Evolutionary conservation across 2,329 filamentous ascomycete genomes (phyloP).

Genomic region (Tolypocladium guangdongense): DNA sequence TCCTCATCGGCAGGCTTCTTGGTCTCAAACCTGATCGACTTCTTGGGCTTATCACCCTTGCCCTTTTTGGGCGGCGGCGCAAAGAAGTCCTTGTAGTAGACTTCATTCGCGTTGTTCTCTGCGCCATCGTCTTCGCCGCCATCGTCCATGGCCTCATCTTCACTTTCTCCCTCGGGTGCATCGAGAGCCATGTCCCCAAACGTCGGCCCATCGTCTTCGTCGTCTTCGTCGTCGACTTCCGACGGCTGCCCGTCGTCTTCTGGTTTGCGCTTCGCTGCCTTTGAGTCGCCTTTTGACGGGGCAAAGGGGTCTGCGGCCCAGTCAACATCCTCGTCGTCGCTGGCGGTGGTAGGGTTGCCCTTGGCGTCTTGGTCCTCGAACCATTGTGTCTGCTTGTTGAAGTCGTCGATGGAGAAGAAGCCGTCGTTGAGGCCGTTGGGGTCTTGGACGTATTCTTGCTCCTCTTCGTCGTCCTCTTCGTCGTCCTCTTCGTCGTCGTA

Average conservation of each 20-base stretch:
- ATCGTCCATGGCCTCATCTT: constrained; percentile 50
- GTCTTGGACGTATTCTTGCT: constrained; percentile 42
- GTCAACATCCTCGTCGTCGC: constrained; percentile 78
- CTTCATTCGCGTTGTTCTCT: constrained; percentile 68
- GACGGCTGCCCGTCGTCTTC: constrained; percentile 19
- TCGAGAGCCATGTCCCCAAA: constrained; percentile 72
- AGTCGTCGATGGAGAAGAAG: constrained; percentile 95
- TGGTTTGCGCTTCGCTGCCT: constrained; percentile 20
- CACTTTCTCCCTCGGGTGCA: constrained; percentile 57
- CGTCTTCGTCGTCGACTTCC: constrained; percentile 46
- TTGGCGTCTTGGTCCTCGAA: constrained; percentile 76
- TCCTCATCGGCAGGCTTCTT: constrained; percentile 48
- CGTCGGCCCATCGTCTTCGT: constrained; percentile 65
- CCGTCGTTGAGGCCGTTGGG: constrained; percentile 86
- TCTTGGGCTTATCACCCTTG: constrained; percentile 35
- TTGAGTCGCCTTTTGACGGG: constrained; percentile 15
- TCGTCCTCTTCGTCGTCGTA: constrained; percentile 23
- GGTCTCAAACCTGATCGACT: constrained; percentile 28
- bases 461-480: constrained; percentile 27
- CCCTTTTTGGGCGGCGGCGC: constrained; percentile 70
- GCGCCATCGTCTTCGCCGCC: constrained; percentile 45
- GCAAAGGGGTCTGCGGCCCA: constrained; percentile 71
- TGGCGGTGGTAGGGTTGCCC: constrained; percentile 65
- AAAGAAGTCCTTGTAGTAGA: constrained; percentile 92
- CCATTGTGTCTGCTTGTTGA: constrained; percentile 87